Base-by-base conservation (phyloP, 2,329 filamentous ascomycete species). In the Monosporascus sp. region DNA sequence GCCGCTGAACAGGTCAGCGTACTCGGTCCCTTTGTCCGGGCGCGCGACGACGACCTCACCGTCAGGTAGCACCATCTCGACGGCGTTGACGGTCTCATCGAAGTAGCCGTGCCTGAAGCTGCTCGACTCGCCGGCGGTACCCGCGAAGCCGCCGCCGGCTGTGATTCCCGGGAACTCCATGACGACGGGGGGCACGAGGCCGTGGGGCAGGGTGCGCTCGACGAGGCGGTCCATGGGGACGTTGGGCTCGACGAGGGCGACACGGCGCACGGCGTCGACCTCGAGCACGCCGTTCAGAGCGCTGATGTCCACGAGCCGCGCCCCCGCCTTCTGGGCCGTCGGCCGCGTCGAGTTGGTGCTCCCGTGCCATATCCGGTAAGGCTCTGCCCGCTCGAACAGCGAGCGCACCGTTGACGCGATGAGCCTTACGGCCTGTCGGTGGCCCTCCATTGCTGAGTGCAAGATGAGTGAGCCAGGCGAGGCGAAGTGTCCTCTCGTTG, bases 141-240 rank as follows among this genome's bases (percentile, higher is more conserved):
- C 87, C 1, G 86, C 83, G 66, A 82, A 89, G 4, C 85, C 86
- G 40, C 87, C 87, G 24, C 87, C 87, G 2, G 82, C 84, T 0
- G 87, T 90, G 68, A 90, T 90, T 37, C 86, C 87, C 0, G 86
- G 86, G 60, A 89, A 90, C 67, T 89, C 87, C 83, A 88, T 88
- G 24, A 89, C 85, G 3, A 90, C 83, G 2, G 85, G 85, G 0
- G 87, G 86, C 3, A 89, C 77, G 3, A 89, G 76, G 26, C 82
- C 83, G 63, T 87, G 74, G n/a, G 73, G 73, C 41, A 90, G 73
- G 1, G 86, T 89, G 26, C 76, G 74, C 63, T 85, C 81, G 49
- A 89, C 85, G 19, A 91, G 78, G 0, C 75, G 72, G 69, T 90
- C 87, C 86, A 91, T 89, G 26, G 86, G 80, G 11, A 89, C 87